Base-by-base conservation (phyloP, 768 basidiomycete species). In the Trametes cubensis region DNA sequence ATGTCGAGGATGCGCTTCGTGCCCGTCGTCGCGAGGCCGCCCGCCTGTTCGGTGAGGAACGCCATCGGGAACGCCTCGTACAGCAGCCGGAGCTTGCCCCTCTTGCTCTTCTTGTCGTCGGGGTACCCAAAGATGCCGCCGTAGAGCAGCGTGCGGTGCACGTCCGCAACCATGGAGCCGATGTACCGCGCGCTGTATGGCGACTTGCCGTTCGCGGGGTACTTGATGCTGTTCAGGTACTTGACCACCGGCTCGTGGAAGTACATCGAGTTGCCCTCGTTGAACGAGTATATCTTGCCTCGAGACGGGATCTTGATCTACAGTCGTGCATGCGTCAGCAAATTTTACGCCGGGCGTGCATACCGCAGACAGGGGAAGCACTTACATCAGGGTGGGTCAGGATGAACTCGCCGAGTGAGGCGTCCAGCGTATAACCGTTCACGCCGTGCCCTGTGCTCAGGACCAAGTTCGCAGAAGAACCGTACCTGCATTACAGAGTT, bases 21-120 rank as follows among this genome's bases (percentile, higher is more conserved):
- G 34, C 97, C 97, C 1, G 97, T 98, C 17, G 96, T 98, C 1
- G 97, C 97, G 66, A 98, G 78, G 26, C 97, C 97, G 20, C 97
- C 97, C 34, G 97, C 97, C 84, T 96, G 94, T 71, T 98, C 95
- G 2, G 87, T 94, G 73, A 98, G 76, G 78, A 89, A 95, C 10
- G 94, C 91, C 95, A 98, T 97, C 20, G 95, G 96, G 82, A 97
- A 98, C 3, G 94, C 96, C 77, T 98, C 97, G 69, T 98, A 99
- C 48, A 99, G 79, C 72, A 98, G 77, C 71, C 97, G 84, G 69
- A 99, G 81, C 78, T 99, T 99, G 49, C 97, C 96, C 59, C 77
- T 88, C 82, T 96, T 97, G 77, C 86, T 92, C 84, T 98, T 98
- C 84, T 93, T 97, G 78, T 99, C 97, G 71, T 88, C 88, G 8